A percentile compares a stretch with the other conserved stretches of the same genome.
Conservation (phyloP, 108 stramenopile genomes). For the Nitzschia palea region DNA sequence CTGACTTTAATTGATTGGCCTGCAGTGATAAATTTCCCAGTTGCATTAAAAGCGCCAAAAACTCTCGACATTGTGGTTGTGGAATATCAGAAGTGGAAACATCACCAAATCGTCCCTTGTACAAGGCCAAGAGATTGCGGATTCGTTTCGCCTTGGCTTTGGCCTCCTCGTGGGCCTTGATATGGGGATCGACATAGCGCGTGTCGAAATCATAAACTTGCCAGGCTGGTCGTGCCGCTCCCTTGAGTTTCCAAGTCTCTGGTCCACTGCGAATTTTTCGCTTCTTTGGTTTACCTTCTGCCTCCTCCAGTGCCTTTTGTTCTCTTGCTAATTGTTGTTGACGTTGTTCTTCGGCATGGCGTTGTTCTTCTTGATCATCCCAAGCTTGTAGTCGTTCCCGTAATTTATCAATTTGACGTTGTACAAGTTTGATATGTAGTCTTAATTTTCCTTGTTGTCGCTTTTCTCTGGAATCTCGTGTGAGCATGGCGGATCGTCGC, state of each 20-base stretch:
- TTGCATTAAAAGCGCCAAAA: conserved; percentile 74
- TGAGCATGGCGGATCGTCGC: conserved; percentile 29
- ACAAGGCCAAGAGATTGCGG: conserved; percentile 61
- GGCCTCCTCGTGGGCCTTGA: conserved; percentile 71
- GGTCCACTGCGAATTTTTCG: conserved; percentile 68
- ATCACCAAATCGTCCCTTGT: conserved; percentile 61
- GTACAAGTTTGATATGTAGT: conserved; percentile 65
- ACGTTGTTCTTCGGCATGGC: conserved; percentile 31
- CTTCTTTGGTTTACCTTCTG: conserved; percentile 33
- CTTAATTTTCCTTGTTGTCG: conserved; percentile 45
- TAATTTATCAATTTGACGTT: conserved; percentile 56
- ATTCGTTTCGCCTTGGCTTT: conserved; percentile 50
- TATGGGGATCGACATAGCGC: conserved; percentile 83
- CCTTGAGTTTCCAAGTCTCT: conserved; percentile 85
- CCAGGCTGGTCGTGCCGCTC: conserved; percentile 85
- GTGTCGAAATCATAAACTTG: conserved; percentile 90
- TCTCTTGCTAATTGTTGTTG: conserved; percentile 17
- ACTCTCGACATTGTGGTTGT: conserved; percentile 65
- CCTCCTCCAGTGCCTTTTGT: conserved; percentile 29
- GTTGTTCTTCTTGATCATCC: conserved; percentile 70
- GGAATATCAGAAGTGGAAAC: conserved; percentile 39
- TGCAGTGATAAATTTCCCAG: conserved; percentile 65
- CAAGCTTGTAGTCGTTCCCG: conserved; percentile 59
- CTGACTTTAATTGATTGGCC: conserved; percentile 66
- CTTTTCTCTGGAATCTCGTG: conserved; percentile 47